Percentiles rank a stretch among this genome's conserved stretches.
Evolutionary conservation across 148 eudicot genomes (phyloP).

Genomic region (Camellia sinensis): DNA sequence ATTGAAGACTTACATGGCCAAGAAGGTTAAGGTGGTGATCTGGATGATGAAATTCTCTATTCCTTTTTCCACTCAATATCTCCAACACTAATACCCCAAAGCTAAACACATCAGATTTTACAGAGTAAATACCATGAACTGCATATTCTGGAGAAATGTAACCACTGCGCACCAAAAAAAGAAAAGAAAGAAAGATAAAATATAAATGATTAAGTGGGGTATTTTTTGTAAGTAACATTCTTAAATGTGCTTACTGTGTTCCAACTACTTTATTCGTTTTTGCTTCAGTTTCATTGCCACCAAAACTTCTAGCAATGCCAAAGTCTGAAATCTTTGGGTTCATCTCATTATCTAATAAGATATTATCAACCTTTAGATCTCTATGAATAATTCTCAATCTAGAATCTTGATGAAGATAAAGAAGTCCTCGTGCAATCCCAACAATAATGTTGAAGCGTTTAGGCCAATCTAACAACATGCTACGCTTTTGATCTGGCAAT

Average conservation of each 20-base stretch:
- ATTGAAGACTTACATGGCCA: conserved; percentile 11
- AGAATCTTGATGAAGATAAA: conserved; percentile 21
- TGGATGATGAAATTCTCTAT: conserved; percentile 10
- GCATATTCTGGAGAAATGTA: background rate
- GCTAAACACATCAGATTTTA: conserved; percentile 16
- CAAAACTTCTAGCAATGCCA: conserved; percentile 17
- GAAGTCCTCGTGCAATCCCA: conserved; percentile 16
- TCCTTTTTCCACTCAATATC: conserved; percentile 8
- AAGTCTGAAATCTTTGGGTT: conserved; percentile 20
- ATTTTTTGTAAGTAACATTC: background rate
- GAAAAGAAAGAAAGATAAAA: background rate
- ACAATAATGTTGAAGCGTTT: conserved; percentile 13
- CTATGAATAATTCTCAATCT: conserved; percentile 19
- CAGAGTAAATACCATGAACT: conserved; percentile 3
- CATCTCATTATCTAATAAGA: conserved; percentile 12
- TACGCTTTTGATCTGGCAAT: background rate
- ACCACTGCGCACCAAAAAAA: background rate
- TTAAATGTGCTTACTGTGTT: conserved; percentile 12
- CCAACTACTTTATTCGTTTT: conserved; percentile 18
- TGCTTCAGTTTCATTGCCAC: conserved; percentile 9
- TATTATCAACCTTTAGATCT: conserved; percentile 16
- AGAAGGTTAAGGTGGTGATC: conserved; percentile 13
- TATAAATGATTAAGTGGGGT: background rate
- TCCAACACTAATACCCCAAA: conserved; percentile 18
- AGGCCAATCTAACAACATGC: conserved; percentile 10